A percentile compares a stretch with the other conserved stretches of the same genome.
Evolutionary conservation across 1,139 yeast species (phyloP).

Genomic region (Lodderomyces orthopsilosis): DNA sequence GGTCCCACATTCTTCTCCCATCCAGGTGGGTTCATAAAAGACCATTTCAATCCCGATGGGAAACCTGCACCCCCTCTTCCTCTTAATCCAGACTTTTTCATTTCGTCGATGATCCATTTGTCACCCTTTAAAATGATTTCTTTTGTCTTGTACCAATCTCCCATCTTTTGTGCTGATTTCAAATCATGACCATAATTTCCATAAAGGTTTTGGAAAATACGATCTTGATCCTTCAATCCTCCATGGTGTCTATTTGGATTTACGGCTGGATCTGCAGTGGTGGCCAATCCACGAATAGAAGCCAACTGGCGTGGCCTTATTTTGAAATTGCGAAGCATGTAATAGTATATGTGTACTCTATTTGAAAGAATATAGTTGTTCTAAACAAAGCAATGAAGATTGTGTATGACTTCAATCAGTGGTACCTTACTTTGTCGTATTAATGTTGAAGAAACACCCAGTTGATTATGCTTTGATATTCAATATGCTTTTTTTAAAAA

Average conservation of each 20-base stretch:
- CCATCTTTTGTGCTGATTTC: constrained; percentile 72
- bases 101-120: constrained; percentile 83
- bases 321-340: constrained; percentile 23
- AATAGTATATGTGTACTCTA: neutral
- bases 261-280: constrained; percentile 45
- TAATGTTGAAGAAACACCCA: too few relatives aligned
- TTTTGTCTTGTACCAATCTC: constrained; percentile 90
- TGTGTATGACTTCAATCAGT: too few relatives aligned
- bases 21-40: constrained; percentile 92
- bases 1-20: constrained; percentile 89
- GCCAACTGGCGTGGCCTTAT: constrained; percentile 14
- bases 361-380: too few relatives aligned
- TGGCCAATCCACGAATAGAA: constrained; percentile 36
- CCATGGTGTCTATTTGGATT: constrained; percentile 65
- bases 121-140: constrained; percentile 81
- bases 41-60: constrained; percentile 89
- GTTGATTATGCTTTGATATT: too few relatives aligned
- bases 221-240: constrained; percentile 75
- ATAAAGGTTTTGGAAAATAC: constrained; percentile 81
- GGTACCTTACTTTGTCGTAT: too few relatives aligned
- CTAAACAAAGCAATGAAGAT: too few relatives aligned
- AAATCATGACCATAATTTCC: constrained; percentile 72
- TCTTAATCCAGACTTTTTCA: constrained; percentile 79
- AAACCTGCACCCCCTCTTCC: constrained; percentile 95
- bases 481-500: neutral